phyloP scores from a whole-genome alignment of 2,329 filamentous ascomycete species.

The Ophiocordyceps australis region DNA sequence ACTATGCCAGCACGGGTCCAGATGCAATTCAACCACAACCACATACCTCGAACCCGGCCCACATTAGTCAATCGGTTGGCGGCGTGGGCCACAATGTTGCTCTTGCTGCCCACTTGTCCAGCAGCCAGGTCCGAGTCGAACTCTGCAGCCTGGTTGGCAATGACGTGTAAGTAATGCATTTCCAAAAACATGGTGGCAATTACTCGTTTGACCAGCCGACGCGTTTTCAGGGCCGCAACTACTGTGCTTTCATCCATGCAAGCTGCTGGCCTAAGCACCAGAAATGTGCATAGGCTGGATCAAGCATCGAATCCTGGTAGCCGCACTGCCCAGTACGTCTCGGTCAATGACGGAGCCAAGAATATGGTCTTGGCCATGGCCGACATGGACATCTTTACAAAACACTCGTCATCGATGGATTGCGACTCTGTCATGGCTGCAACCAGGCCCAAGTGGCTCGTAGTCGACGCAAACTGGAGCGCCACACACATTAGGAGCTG shows the following conservation, averaged over 20 bases:
- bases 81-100: constrained; percentile 90
- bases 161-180: constrained; percentile 37
- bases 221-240: constrained; percentile 40
- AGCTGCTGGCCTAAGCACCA: constrained; percentile 43
- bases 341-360: constrained; percentile 69
- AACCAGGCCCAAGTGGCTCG: constrained; percentile 53
- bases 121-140: constrained; percentile 41
- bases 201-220: not conserved
- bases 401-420: constrained; percentile 28
- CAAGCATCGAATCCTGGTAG: constrained; percentile 27
- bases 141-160: constrained; percentile 70
- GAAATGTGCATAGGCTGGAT: constrained; percentile 40
- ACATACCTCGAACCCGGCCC: constrained; percentile 73
- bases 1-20: constrained; percentile 30
- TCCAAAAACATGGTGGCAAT: not conserved
- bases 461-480: constrained; percentile 80
- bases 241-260: constrained; percentile 51
- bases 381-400: constrained; percentile 75
- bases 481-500: constrained; percentile 46
- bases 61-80: constrained; percentile 67
- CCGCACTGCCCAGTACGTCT: constrained; percentile 79
- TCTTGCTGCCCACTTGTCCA: constrained; percentile 54
- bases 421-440: constrained; percentile 42
- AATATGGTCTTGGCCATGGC: constrained; percentile 87
- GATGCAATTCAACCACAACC: constrained; percentile 25